Conservation (phyloP, 176 grass and related monocot species). For the Urochloa ruziziensis region DNA sequence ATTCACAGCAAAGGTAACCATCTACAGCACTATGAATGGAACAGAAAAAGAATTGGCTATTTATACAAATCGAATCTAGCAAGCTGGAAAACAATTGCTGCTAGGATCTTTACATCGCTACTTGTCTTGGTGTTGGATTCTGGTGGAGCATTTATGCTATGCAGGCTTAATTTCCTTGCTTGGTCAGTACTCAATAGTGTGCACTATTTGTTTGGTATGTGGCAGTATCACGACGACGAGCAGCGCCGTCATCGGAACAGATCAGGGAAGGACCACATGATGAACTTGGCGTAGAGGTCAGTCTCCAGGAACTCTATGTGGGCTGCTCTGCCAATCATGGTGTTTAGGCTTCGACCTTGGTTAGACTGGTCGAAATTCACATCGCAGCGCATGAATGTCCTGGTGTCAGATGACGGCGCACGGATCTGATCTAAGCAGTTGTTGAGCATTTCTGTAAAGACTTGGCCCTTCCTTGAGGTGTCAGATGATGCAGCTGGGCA, state of each 20-base stretch:
- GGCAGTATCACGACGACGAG: background rate
- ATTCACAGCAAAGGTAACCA: slow-evolving; percentile 30
- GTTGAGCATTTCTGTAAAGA: slow-evolving; percentile 93
- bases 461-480: slow-evolving; percentile 76
- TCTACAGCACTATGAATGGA: slow-evolving; percentile 45
- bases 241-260: slow-evolving; percentile 52
- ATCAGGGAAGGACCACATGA: slow-evolving; percentile 97
- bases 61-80: slow-evolving; percentile 48
- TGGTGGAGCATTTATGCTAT: slow-evolving; percentile 20
- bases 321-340: slow-evolving; percentile 87
- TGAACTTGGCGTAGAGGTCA: slow-evolving; percentile 79
- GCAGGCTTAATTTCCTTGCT: slow-evolving; percentile 30
- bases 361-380: slow-evolving; percentile 85
- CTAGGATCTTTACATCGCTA: slow-evolving; percentile 50
- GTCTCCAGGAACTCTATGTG: slow-evolving; percentile 95
- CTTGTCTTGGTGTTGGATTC: background rate
- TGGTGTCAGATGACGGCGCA: slow-evolving; percentile 64
- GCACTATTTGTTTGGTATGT: slow-evolving; percentile 23
- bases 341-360: slow-evolving; percentile 76
- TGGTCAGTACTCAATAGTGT: slow-evolving; percentile 35
- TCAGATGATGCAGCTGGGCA: slow-evolving; percentile 71
- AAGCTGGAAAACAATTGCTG: slow-evolving; percentile 34
- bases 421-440: slow-evolving; percentile 91
- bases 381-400: slow-evolving; percentile 79
- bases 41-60: slow-evolving; percentile 45